Percentiles rank a stretch among this genome's conserved stretches.
phyloP scores from a whole-genome alignment of 2,329 filamentous ascomycete species.

The Fusarium duplospermum region DNA sequence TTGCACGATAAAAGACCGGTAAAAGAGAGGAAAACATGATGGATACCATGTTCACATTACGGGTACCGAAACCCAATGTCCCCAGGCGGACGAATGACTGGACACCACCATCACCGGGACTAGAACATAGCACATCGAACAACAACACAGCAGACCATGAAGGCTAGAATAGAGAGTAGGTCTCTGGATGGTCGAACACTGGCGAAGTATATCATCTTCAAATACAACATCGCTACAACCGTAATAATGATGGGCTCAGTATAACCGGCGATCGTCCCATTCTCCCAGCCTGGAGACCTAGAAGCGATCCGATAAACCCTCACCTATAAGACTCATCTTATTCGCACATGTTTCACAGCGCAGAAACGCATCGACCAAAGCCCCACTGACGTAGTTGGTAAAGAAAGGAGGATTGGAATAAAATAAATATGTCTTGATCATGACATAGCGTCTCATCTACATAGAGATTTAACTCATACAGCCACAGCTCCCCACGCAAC shows the following conservation, averaged over 20 bases:
- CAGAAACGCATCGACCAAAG: neutral
- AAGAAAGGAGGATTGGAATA: neutral
- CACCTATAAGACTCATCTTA: neutral
- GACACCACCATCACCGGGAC: neutral
- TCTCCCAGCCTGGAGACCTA: neutral
- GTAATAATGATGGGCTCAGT: neutral
- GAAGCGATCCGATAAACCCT: neutral
- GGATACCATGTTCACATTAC: neutral
- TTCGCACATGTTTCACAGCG: neutral
- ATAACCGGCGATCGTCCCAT: neutral
- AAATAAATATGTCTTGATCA: neutral
- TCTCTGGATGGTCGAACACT: neutral
- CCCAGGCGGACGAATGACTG: neutral
- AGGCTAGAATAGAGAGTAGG: neutral
- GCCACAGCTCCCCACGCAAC: neutral
- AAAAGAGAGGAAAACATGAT: neutral
- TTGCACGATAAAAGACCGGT: neutral
- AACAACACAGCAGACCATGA: neutral
- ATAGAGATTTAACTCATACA: neutral
- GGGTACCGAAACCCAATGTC: neutral
- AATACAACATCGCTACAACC: neutral
- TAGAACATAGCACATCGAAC: neutral
- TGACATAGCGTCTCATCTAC: neutral
- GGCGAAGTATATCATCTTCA: neutral
- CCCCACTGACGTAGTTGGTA: neutral